phyloP scores from a whole-genome alignment of 2,329 filamentous ascomycete genomes.

The Periconia sp. region DNA sequence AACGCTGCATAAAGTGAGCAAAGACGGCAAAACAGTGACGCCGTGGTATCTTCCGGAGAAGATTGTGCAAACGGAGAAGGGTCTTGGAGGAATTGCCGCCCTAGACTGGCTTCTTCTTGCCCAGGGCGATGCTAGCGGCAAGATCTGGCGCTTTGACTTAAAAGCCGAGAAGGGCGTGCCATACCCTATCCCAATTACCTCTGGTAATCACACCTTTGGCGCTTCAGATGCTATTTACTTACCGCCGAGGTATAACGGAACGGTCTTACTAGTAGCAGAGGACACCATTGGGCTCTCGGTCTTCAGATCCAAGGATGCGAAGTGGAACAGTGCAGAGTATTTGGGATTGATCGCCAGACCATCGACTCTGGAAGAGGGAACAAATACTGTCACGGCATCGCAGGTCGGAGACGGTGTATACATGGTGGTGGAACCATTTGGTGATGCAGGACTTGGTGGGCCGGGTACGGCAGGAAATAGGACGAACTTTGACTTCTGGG shows the following conservation, averaged over 20 bases:
- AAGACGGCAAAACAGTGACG: slow-evolving; percentile 15
- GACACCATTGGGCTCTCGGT: slow-evolving; percentile 15
- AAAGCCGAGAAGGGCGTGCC: slow-evolving; percentile 14
- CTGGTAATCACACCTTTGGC: slow-evolving; percentile 11
- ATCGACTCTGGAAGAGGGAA: no score
- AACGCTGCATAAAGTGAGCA: slow-evolving; percentile 14
- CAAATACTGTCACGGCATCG: slow-evolving; percentile 9
- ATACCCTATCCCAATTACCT: slow-evolving; percentile 8
- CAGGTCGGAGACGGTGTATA: slow-evolving; percentile 20
- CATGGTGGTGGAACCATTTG: slow-evolving; percentile 21
- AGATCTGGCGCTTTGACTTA: slow-evolving; percentile 20
- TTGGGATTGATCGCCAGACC: not conserved
- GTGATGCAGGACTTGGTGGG: slow-evolving; percentile 18
- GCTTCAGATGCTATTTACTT: slow-evolving; percentile 19
- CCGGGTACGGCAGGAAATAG: slow-evolving; percentile 20
- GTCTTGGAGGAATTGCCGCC: slow-evolving; percentile 20
- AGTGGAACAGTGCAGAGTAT: slow-evolving; percentile 19
- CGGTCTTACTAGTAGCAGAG: slow-evolving; percentile 21
- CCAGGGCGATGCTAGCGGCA: slow-evolving; percentile 10
- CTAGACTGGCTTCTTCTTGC: slow-evolving; percentile 15
- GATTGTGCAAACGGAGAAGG: slow-evolving; percentile 16
- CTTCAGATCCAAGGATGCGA: slow-evolving; percentile 12
- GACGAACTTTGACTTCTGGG: slow-evolving; percentile 16
- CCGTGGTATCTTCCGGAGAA: slow-evolving; percentile 18
- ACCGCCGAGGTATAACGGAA: slow-evolving; percentile 17